Conservation (phyloP, 805 yeast genomes). For the Blastobotrys parvus region DNA sequence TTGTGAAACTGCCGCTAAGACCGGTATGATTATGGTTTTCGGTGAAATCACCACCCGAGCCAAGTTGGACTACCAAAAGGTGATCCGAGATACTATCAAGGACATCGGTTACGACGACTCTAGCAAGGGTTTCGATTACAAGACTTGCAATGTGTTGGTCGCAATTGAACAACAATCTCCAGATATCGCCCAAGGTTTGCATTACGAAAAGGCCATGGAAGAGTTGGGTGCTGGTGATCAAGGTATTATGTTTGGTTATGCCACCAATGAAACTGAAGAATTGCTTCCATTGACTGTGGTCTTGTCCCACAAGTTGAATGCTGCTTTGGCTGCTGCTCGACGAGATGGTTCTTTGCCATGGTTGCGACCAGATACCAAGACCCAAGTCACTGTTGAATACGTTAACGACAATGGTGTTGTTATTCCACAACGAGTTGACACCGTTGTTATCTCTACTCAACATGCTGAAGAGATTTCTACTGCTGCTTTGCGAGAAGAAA, state of each 20-base stretch:
- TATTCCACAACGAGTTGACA: conserved; percentile 92
- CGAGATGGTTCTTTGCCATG: conserved; percentile 90
- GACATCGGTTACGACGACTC: conserved; percentile 96
- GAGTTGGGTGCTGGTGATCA: conserved; percentile 99
- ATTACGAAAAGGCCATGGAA: conserved; percentile 88
- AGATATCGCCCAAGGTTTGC: conserved; percentile 99
- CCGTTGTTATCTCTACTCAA: conserved; percentile 95
- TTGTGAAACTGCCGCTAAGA: conserved; percentile 98
- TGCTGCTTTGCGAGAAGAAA: conserved; percentile 77
- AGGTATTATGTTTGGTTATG: conserved; percentile 99
- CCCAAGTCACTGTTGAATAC: conserved; percentile 98
- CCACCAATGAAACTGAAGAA: conserved; percentile 98
- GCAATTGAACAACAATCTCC: conserved; percentile 99
- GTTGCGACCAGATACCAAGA: conserved; percentile 99
- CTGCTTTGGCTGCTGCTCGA: conserved; percentile 95
- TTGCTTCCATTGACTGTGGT: conserved; percentile 90
- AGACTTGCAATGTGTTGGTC: conserved; percentile 97
- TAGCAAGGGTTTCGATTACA: conserved; percentile 96
- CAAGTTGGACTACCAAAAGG: conserved; percentile 88
- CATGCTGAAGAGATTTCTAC: conserved; percentile 95
- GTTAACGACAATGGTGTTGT: conserved; percentile 91
- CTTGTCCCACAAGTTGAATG: conserved; percentile 92
- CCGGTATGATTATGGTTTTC: conserved; percentile 98
- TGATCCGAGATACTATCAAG: conserved; percentile 96
- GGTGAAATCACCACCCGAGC: conserved; percentile 99